Base-by-base conservation (phyloP, 2,329 filamentous ascomycete genomes). In the Calonectria hawksworthii region DNA sequence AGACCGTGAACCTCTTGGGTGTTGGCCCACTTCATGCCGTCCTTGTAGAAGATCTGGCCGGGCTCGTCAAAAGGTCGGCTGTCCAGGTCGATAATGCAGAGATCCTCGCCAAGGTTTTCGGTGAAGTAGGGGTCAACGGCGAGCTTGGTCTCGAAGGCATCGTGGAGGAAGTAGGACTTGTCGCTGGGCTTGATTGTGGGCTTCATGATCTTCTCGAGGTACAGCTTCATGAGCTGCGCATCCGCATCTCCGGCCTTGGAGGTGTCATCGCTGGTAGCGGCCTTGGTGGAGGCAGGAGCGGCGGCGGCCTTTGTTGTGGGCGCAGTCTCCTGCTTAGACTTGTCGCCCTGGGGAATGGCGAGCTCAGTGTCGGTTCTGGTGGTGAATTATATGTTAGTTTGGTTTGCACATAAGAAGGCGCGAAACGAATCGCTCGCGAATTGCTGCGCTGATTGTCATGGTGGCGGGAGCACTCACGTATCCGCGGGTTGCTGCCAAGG, bases 31-130 rank as follows among this genome's bases (percentile, higher is more conserved):
- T 77, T 81, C 81, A 87, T 86, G 56, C 79, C 61, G 0, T 78
- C 63, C 1, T 82, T 76, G 8, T 82, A 81, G 65, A 86, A 88
- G 52, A 87, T 80, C 76, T 84, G 80, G 36, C 84, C 83, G 4
- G 83, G 74, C 56, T 80, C 79, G 64, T 83, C 76, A 68, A 87
- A 87, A 3, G 80, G 79, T 36, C 87, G 85, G 77, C 84, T 87
- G 78, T 88, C 87, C 59, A 88, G 81, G 72, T 88, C 86, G 75
- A 88, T 86, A 75, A 88, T 87, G 84, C 86, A 87, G 10, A 88
- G 78, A 3, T 86, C 82, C 76, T 86, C 80, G 67, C 85, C 84
- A 50, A 88, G 76, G 11, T 79, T 71, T 50, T 83, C 73, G 13
- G 78, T 82, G 78, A 85, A 87, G n/a, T 81, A 78, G 23, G 80